Base-by-base conservation (phyloP, 805 yeast species). In the Kuraishia hungarica region DNA sequence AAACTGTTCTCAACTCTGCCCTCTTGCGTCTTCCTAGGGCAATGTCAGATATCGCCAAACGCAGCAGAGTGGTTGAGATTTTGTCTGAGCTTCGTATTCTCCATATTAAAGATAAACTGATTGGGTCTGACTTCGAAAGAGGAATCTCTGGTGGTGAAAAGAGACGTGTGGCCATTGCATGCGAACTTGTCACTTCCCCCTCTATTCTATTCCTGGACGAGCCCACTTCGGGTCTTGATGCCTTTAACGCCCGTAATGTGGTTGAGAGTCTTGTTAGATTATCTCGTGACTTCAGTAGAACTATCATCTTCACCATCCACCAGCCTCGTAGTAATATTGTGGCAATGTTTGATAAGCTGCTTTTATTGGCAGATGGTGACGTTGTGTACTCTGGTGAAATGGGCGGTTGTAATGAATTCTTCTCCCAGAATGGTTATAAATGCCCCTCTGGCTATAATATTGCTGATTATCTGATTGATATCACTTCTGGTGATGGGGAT, bases 251-350 rank as follows among this genome's bases (percentile, higher is more conserved):
- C 0, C 84, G 82, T 64, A 90, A 92, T 62, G 99, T 94, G 7
- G 77, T 94, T 50, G 97, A 91, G 58, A 80, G 90, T 58, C 76
- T 94, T 50, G 93, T 88, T 2, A 79, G 87, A 56, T 76, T 94
- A 56, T 89, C 97, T 0, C 78, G 84, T 56, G 86, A 84, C 62
- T 88, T 85, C 68, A 84, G 87, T 57, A 83, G 98, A 66, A 93
- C 99, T 0, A 83, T 94, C 52, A 82, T 94, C 1, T 87, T 94
- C 67, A 90, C 99, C 0, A 94, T 94, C 60, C 99, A 94, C 72
- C 99, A 94, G 67, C 99, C 99, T 11, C 79, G 99, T 64, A 89
- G 97, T 56, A 94, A 94, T 65, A 93, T 94, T 67, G 97, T 94
- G 39, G 85, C 97, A 0, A 72, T 89, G 56, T 94, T 94, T 69